Evolutionary conservation across 495 filamentous ascomycete genomes (phyloP), one percentile per base, ranked within the genome.

Genomic region (Cercophora newfieldiana): DNA sequence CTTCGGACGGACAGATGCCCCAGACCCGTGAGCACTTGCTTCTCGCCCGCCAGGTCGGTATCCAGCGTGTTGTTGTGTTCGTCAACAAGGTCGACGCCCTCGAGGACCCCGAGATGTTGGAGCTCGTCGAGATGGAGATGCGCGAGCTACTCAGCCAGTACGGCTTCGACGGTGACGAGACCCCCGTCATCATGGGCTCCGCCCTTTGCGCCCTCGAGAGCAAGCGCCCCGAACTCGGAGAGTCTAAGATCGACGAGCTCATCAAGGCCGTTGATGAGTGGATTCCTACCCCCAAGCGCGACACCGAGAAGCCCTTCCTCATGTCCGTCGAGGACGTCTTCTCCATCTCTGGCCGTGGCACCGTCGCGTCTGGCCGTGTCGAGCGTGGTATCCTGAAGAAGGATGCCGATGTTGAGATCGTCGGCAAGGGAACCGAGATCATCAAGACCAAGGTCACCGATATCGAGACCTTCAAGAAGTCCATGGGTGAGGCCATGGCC

Each of bases 71-170:
- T 59, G 96, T 99, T 69, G 95, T 99, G 68, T 99, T 99, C 80
- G 96, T 99, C 73, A 99, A 99, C 89, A 99, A 99, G 86, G 86
- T 98, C 77, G 95, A 99, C 78, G 90, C 92, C 62, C 83, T 99
- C 30, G 93, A 99, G 68, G 95, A 99, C 82, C 89, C 90, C 54
- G 95, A 99, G 81, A 99, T 99, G 95, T 89, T 99, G 87, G 95
- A 99, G 83, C 90, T 99, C 60, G 95, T 99, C 74, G 95, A 99
- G 87, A 94, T 99, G 88, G 95, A 99, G 82, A 99, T 99, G 95
- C 91, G 95, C 73, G 95, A 99, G 80, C 89, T 98, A 31, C 89
- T 99, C 64, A 87, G 74, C 66, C 87, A 86, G 68, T 99, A 99
- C 78, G 93, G 93, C 54, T 99, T 99, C 80, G 96, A 99, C 78